Base-by-base conservation (phyloP, 805 yeast species). In the Cyberlindnera xishuangbannaensis region DNA sequence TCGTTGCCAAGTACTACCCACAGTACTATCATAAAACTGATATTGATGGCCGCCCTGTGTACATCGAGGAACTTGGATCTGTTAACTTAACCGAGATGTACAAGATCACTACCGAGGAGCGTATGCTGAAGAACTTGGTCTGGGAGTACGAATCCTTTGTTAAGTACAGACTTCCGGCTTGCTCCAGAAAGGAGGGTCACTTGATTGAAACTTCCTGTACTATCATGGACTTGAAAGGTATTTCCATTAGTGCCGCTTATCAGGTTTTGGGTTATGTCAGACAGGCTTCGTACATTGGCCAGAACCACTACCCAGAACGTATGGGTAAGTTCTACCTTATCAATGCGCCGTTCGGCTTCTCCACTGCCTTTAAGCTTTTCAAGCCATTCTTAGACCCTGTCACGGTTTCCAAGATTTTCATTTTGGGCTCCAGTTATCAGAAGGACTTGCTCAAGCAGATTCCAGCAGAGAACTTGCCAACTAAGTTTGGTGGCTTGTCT, bases 11-110 rank as follows among this genome's bases (percentile, higher is more conserved):
- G 55, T 81, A 69, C 61, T 92, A 92, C 61, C 98, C 98, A 22
- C 97, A 88, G 65, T 92, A 88, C 65, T 92, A 92, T 62, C 97
- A 92, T 67, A 88, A 92, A 67, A 85, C 90, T 21, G 98, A 92
- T 61, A 84, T 73, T 53, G 98, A 92, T 44, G 98, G 98, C 32
- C 82, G 98, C 56, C 98, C 98, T 6, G 81, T 87, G 30, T 92
- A 92, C 64, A 71, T 82, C 51, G 98, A 92, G 69, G 95, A 90
- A 58, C 72, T 92, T 45, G 97, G 98, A 35, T 66, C 79, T 33
- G 96, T 92, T 41, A 84, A 90, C 62, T 70, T 92, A 60, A 70
- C 78, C 22, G 94, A 86, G 58, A 83, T 92, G 95, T 76, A 83
- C 68, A 84, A 85, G 64, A 76, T 92, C 59, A 92, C 98, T 43